These are phyloP conservation scores for Geotrichum citri-aurantii DNA, from an alignment of 1,139 yeast species.

Conservation along the genomic window DNA sequence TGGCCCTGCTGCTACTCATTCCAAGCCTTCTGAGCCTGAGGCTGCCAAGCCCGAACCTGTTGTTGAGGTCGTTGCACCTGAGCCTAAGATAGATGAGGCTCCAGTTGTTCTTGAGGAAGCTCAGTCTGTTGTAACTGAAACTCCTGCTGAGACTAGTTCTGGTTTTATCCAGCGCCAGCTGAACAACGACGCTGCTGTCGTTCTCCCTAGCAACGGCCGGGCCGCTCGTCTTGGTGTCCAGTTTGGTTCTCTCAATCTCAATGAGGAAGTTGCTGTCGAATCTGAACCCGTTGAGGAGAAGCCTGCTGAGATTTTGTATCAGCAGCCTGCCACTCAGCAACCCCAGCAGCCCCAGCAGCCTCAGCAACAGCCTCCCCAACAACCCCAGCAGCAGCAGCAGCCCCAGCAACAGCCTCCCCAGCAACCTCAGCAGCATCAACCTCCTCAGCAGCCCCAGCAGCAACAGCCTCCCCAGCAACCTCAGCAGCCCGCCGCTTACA, in stretches of 20 bases:
- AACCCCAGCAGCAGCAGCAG: conserved; percentile 11
- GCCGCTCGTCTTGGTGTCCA: conserved; percentile 60
- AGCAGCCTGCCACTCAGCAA: conserved; percentile 22
- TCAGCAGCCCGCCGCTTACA: conserved; percentile 22
- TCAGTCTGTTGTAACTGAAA: neutral
- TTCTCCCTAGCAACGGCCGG: conserved; percentile 53
- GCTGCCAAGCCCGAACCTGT: conserved; percentile 25
- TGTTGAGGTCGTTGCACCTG: conserved; percentile 11
- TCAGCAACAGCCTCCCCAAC: conserved; percentile 17
- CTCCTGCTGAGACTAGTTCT: conserved; percentile 11
- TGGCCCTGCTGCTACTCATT: conserved; percentile 18
- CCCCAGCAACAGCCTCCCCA: conserved; percentile 19
- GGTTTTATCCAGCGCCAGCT: conserved; percentile 30
- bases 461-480: conserved; percentile 17
- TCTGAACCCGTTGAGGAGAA: conserved; percentile 26
- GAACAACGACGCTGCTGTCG: conserved; percentile 53
- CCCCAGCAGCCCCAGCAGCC: conserved; percentile 17
- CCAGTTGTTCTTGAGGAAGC: conserved; percentile 21
- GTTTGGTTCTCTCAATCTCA: conserved; percentile 55
- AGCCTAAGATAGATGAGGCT: conserved; percentile 5
- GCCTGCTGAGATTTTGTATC: conserved; percentile 22
- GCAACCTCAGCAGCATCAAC: conserved; percentile 18
- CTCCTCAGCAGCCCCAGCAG: conserved; percentile 18
- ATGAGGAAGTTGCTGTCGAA: conserved; percentile 30
- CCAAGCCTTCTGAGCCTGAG: conserved; percentile 27